Conservation (phyloP, 805 yeast genomes). For the Komagataella phaffii region DNA sequence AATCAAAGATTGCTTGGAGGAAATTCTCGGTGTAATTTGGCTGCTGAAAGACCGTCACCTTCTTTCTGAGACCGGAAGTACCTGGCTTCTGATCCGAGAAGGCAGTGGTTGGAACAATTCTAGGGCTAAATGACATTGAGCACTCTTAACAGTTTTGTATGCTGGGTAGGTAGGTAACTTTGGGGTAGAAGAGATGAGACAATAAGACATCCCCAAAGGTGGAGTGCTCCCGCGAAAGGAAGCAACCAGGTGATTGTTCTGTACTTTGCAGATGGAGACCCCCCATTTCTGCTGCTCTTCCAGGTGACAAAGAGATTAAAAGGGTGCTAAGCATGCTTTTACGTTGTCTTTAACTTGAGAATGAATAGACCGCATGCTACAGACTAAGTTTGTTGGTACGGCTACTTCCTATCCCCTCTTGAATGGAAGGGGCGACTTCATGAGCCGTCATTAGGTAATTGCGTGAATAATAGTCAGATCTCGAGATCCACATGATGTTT, state of each 20-base stretch:
- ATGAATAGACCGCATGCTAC: too few species aligned
- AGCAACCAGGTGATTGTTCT: background rate
- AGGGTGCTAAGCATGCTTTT: too few species aligned
- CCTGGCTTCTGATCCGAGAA: slow-evolving; percentile 94
- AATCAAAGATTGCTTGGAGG: slow-evolving; percentile 69
- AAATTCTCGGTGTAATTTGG: slow-evolving; percentile 87
- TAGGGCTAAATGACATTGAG: slow-evolving; percentile 6
- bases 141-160: background rate
- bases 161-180: background rate
- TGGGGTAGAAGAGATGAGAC: background rate
- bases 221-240: background rate
- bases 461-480: too few species aligned
- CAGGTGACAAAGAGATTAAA: too few species aligned
- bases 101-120: slow-evolving; percentile 48
- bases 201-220: background rate
- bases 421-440: too few species aligned
- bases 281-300: too few species aligned
- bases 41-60: slow-evolving; percentile 67
- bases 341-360: too few species aligned
- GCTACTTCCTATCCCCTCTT: too few species aligned
- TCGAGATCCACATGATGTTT: too few species aligned
- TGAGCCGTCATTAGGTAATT: too few species aligned
- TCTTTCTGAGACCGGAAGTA: slow-evolving; percentile 92
- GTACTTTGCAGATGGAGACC: background rate
- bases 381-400: too few species aligned